Base-by-base conservation (phyloP, 768 basidiomycete species). In the Serendipita sp. region DNA sequence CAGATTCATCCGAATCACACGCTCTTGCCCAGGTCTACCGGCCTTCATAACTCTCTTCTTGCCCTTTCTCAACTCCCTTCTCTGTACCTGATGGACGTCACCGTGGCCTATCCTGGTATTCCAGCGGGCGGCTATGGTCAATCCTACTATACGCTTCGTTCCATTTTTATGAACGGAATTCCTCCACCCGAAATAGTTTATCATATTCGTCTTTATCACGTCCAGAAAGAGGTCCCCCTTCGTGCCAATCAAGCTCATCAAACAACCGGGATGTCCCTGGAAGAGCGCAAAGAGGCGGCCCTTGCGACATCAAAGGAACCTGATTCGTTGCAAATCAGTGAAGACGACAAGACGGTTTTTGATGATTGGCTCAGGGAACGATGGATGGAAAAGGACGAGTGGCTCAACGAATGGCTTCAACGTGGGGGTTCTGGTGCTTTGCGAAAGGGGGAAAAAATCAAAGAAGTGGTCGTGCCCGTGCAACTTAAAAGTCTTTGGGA, bases 21-120 rank as follows among this genome's bases (percentile, higher is more conserved):
- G n/a, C 80, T 99, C 10, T 82, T 97, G 54, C 96, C 96, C 3
- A 84, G 94, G 64, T 92, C 96, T 47, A 94, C 91, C 1, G 96
- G 96, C 1, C 76, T 97, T 65, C 85, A 88, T 66, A 89, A 89
- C 72, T 88, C 85, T 68, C 77, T 98, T 53, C 83, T 89, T 34
- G 85, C 91, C 0, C 80, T 97, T 10, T 79, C 84, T 24, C 82
- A 86, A 65, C 80, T 94, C 28, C 86, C 86, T 32, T 80, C 80
- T 64, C 76, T 99, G 65, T 82, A 85, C 68, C 73, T 99, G 11
- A 76, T 98, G n/a, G 96, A 98, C 72, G 77, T 96, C 51, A 98
- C 96, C 0, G 79, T 95, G 67, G 82, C 86, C 32, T 99, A 99
- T 75, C 90, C 92, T 68, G 93, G 93, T 8, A 81, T 95, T 45